Base-by-base conservation (phyloP, 495 filamentous ascomycete species). In the Podospora conica region DNA sequence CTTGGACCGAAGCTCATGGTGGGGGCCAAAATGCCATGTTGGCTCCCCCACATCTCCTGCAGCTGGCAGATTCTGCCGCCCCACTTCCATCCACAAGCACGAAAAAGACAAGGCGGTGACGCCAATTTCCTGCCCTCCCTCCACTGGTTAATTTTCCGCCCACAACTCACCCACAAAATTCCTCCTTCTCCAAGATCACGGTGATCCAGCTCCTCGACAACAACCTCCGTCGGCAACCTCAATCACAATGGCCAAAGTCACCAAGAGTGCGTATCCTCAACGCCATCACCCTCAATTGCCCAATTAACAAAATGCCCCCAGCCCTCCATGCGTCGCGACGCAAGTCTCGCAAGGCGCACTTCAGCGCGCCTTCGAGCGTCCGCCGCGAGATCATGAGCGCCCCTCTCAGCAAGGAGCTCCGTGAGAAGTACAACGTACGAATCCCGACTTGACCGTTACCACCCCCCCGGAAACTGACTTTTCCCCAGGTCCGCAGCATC, bases 331-430 rank as follows among this genome's bases (percentile, higher is more conserved):
- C 88, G 80, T 96, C 91, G 75, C 89, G 95, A 82, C 87, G 93
- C 80, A 99, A 99, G 90, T 91, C 91, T 79, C 91, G 95, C 82
- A 96, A 96, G 86, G 91, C 91, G 70, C 94, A 99, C 85, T 98
- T 96, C 88, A 80, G 80, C 68, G 95, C 95, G 67, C 92, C 93
- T 60, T 96, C 92, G 77, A 90, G 88, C 82, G 87, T 91, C 75
- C 93, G 96, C 79, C 90, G 95, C 73, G 84, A 88, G 70, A 92
- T 93, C 82, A 96, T 99, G 91, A 91, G 87, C 82, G 95, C 95
- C 60, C 90, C 91, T 65, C 87, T 98, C 66, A 91, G 87, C 85
- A 96, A 95, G 83, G 95, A 98, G 82, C 87, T 99, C 72, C 86
- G 91, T 73, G 92, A 94, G 78, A 96, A 98, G 86, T 88, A 97